A percentile compares a stretch with the other conserved stretches of the same genome.
These are phyloP conservation scores for Cochlearia excelsa DNA, from an alignment of 345 rosid genomes.

Conservation along the genomic window DNA sequence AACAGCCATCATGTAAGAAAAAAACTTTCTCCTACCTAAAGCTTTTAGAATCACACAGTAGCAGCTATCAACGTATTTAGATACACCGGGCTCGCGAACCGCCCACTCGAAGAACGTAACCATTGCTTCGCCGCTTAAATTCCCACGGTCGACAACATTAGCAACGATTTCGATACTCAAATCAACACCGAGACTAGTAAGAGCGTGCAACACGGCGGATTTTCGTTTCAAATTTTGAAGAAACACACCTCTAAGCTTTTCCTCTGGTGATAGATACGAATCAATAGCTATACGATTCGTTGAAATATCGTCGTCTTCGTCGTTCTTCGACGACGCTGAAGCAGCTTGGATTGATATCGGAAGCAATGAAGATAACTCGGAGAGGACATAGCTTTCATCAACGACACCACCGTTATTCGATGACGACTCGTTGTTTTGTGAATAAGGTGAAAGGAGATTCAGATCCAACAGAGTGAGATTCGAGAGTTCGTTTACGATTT, in stretches of 20 bases:
- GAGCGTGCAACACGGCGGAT: slow-evolving; percentile 48
- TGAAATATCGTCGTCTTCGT: slow-evolving; percentile 10
- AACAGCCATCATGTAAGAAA: slow-evolving; percentile 46
- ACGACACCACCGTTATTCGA: background rate
- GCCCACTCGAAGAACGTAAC: slow-evolving; percentile 76
- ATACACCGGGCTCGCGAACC: slow-evolving; percentile 46
- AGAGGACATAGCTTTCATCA: slow-evolving; percentile 53
- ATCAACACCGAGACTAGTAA: slow-evolving; percentile 44
- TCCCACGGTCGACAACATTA: slow-evolving; percentile 61
- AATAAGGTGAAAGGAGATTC: no score
- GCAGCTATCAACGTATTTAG: slow-evolving; percentile 43
- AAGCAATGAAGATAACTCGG: slow-evolving; percentile 60
- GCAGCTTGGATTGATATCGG: slow-evolving; percentile 28
- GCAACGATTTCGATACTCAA: slow-evolving; percentile 60
- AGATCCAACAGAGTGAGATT: slow-evolving; percentile 76
- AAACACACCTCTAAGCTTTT: slow-evolving; percentile 80
- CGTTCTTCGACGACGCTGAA: slow-evolving; percentile 6
- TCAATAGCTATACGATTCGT: slow-evolving; percentile 37
- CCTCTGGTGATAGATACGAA: slow-evolving; percentile 59
- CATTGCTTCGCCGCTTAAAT: slow-evolving; percentile 69
- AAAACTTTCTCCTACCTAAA: slow-evolving; percentile 67
- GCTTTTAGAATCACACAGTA: slow-evolving; percentile 62
- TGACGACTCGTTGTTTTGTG: no score
- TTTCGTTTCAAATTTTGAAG: slow-evolving; percentile 64
- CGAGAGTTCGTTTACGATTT: slow-evolving; percentile 63